Conservation (phyloP, 1,284 basidiomycete species). For the Fistulinella cinereoalba region DNA sequence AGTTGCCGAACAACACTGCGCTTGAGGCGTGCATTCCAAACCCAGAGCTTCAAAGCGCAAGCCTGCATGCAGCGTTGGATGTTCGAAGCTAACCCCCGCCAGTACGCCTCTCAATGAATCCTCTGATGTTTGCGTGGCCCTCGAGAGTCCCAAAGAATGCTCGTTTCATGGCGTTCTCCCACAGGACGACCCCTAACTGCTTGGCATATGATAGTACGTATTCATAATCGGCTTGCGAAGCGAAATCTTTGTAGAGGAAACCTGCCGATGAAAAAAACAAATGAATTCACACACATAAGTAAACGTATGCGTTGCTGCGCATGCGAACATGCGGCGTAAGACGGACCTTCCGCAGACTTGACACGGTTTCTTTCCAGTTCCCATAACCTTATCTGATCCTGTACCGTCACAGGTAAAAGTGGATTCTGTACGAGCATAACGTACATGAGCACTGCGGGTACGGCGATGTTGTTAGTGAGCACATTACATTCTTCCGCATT, state of each 20-base stretch:
- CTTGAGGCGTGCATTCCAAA: no score
- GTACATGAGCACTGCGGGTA: slow-evolving; percentile 16
- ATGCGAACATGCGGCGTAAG: slow-evolving; percentile 14
- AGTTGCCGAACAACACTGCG: slow-evolving; percentile 8
- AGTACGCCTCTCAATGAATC: slow-evolving; percentile 72
- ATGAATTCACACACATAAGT: slow-evolving; percentile 13
- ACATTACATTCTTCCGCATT: slow-evolving; percentile 87
- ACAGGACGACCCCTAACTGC: slow-evolving; percentile 77
- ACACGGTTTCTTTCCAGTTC: slow-evolving; percentile 95
- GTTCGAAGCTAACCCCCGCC: slow-evolving; percentile 33
- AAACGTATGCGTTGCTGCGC: slow-evolving; percentile 1
- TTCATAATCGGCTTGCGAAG: slow-evolving; percentile 83
- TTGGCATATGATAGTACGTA: slow-evolving; percentile 85
- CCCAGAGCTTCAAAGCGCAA: no score
- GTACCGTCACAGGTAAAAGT: slow-evolving; percentile 90
- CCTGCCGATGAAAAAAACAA: slow-evolving; percentile 47
- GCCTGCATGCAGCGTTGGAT: no score
- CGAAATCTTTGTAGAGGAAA: slow-evolving; percentile 85
- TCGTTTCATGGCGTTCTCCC: slow-evolving; percentile 67
- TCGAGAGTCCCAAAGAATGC: slow-evolving; percentile 83
- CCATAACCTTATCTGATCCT: slow-evolving; percentile 98
- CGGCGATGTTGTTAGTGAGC: slow-evolving; percentile 9
- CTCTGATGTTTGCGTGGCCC: slow-evolving; percentile 76
- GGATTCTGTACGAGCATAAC: slow-evolving; percentile 62
- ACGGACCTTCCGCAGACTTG: slow-evolving; percentile 78